A percentile compares a stretch with the other conserved stretches of the same genome.
phyloP scores from a whole-genome alignment of 176 grass and related monocot genomes.

The Zea luxurians region DNA sequence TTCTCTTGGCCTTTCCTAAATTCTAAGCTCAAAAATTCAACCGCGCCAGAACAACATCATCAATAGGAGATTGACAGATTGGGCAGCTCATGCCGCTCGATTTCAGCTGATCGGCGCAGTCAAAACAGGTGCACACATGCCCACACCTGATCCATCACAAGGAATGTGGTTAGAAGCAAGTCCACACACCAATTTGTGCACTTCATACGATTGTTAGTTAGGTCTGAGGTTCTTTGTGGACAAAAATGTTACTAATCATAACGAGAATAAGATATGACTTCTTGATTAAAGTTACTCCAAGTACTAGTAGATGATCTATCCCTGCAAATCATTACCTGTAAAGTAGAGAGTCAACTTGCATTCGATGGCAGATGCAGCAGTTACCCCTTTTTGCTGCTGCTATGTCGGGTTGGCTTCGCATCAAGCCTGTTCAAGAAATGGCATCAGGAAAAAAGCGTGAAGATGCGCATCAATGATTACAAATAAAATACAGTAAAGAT shows the following conservation, averaged over 20 bases:
- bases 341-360: constrained; percentile 83
- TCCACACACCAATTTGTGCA: not conserved
- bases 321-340: constrained; percentile 69
- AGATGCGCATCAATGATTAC: constrained; percentile 29
- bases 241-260: not conserved
- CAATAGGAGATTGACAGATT: constrained; percentile 74
- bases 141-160: constrained; percentile 64
- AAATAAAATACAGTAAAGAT: constrained; percentile 34
- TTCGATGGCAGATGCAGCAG: constrained; percentile 71
- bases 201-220: not conserved
- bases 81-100: constrained; percentile 63
- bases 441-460: constrained; percentile 17
- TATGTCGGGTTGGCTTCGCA: constrained; percentile 37
- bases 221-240: not conserved
- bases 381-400: constrained; percentile 50
- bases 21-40: constrained; percentile 65
- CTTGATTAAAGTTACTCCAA: constrained; percentile 18
- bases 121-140: constrained; percentile 90
- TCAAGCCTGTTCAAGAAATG: constrained; percentile 51
- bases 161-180: constrained; percentile 19
- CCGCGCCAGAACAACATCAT: constrained; percentile 80
- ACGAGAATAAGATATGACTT: constrained; percentile 26
- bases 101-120: constrained; percentile 75
- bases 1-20: constrained; percentile 37
- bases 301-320: constrained; percentile 32